Evolutionary conservation across 495 filamentous ascomycete species (phyloP).

Genomic region (Neurospora cerealis): DNA sequence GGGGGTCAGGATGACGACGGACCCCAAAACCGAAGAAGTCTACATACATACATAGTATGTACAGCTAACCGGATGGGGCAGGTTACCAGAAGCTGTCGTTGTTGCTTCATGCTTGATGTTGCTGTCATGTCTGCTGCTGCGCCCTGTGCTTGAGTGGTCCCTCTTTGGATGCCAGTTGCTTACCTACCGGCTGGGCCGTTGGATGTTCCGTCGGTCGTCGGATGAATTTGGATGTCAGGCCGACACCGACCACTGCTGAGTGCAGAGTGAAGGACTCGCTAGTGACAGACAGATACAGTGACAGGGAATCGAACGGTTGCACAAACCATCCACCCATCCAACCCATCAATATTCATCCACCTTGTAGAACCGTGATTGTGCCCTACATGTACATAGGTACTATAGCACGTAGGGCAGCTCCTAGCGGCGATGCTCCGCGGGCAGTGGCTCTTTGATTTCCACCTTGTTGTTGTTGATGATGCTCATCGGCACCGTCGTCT

Average conservation of each 20-base stretch:
- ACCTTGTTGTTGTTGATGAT: not conserved
- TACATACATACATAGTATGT: not conserved
- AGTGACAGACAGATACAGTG: not conserved
- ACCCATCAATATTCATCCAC: not conserved
- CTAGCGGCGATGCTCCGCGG: not conserved
- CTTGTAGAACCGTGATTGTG: not conserved
- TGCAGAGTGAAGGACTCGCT: not conserved
- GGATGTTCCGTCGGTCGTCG: not conserved
- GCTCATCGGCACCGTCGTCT: not conserved
- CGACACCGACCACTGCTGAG: not conserved
- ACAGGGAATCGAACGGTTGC: not conserved
- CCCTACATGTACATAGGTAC: not conserved
- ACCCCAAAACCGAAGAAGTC: not conserved
- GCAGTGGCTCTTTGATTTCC: not conserved
- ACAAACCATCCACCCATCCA: not conserved
- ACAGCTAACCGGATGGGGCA: not conserved
- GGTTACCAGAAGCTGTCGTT: not conserved
- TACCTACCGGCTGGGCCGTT: not conserved
- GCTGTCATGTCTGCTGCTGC: not conserved
- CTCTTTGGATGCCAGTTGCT: not conserved
- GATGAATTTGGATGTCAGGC: not conserved
- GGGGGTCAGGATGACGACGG: not conserved
- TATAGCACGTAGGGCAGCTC: not conserved
- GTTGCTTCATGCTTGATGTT: not conserved
- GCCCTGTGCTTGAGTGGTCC: not conserved